phyloP scores from a whole-genome alignment of 208 protist genomes.

The Leptomonas pyrrhocoris region DNA sequence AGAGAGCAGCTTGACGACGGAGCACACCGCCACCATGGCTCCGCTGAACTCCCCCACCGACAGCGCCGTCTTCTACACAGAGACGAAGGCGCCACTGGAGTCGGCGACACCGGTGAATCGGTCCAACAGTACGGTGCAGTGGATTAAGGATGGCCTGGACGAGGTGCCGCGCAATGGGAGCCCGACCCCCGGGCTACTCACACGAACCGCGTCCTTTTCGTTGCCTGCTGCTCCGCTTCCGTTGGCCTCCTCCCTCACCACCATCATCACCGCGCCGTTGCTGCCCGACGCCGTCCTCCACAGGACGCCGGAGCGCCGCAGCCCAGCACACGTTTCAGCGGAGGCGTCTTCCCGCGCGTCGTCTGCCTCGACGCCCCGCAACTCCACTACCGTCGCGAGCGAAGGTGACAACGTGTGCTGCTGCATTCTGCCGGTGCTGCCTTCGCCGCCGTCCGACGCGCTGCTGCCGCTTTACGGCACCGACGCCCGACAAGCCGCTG shows the following conservation, averaged over 20 bases:
- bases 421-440: slow-evolving; percentile 17
- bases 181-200: no score
- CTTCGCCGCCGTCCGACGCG: neutral
- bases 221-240: neutral
- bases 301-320: neutral
- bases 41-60: slow-evolving; percentile 5
- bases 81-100: slow-evolving; percentile 16
- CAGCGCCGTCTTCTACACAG: neutral
- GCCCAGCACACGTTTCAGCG: no score
- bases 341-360: neutral
- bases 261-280: neutral
- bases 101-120: neutral
- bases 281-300: neutral
- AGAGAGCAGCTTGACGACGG: slow-evolving; percentile 7
- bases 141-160: slow-evolving; percentile 3
- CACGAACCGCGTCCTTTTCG: neutral
- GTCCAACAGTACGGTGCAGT: neutral
- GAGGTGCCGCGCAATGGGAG: neutral
- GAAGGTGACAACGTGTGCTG: neutral
- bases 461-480: slow-evolving; percentile 15
- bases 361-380: neutral
- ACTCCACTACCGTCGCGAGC: neutral
- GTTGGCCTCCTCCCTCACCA: neutral
- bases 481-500: slow-evolving; percentile 7
- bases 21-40: slow-evolving; percentile 12